These are phyloP conservation scores for Fusarium pseudoanthophilum DNA, from an alignment of 2,329 filamentous ascomycete species.

Conservation along the genomic window DNA sequence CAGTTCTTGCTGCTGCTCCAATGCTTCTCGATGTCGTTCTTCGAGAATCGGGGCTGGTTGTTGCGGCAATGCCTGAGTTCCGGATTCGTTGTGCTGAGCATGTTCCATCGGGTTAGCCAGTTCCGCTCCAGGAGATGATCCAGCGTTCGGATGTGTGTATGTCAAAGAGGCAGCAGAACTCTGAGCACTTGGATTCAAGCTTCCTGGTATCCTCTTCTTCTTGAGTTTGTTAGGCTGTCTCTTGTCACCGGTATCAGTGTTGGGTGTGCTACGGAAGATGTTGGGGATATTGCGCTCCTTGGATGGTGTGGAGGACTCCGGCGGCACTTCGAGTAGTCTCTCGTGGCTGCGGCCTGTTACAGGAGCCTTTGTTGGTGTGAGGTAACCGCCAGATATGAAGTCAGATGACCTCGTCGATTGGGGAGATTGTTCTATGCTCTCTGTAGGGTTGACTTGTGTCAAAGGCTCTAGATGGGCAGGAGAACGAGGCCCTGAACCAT, in stretches of 20 bases:
- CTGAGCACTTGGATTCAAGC: slow-evolving; percentile 85
- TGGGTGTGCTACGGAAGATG: slow-evolving; percentile 77
- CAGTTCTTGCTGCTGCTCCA: slow-evolving; percentile 29
- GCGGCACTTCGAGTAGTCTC: slow-evolving; percentile 56
- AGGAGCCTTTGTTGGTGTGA: slow-evolving; percentile 45
- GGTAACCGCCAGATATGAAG: slow-evolving; percentile 37
- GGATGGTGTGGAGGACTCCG: slow-evolving; percentile 62
- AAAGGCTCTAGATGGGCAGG: slow-evolving; percentile 53
- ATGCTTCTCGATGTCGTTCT: slow-evolving; percentile 31
- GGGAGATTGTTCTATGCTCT: slow-evolving; percentile 37
- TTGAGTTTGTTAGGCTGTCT: slow-evolving; percentile 89
- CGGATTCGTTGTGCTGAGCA: slow-evolving; percentile 31
- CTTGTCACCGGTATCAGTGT: slow-evolving; percentile 67
- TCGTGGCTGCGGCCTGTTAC: slow-evolving; percentile 61
- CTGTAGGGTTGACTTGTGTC: slow-evolving; percentile 48
- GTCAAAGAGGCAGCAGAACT: slow-evolving; percentile 84
- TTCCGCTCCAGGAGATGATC: slow-evolving; percentile 62
- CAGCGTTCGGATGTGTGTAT: slow-evolving; percentile 53
- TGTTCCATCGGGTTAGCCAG: slow-evolving; percentile 59
- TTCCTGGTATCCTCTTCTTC: slow-evolving; percentile 83
- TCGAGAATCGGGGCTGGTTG: slow-evolving; percentile 39
- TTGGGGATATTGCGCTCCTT: slow-evolving; percentile 75
- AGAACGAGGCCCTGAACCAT: slow-evolving; percentile 46
- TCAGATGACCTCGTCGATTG: slow-evolving; percentile 47
- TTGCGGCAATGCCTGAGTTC: slow-evolving; percentile 26